Conservation (phyloP, 768 basidiomycete genomes). For the Termitomyces sp. region DNA sequence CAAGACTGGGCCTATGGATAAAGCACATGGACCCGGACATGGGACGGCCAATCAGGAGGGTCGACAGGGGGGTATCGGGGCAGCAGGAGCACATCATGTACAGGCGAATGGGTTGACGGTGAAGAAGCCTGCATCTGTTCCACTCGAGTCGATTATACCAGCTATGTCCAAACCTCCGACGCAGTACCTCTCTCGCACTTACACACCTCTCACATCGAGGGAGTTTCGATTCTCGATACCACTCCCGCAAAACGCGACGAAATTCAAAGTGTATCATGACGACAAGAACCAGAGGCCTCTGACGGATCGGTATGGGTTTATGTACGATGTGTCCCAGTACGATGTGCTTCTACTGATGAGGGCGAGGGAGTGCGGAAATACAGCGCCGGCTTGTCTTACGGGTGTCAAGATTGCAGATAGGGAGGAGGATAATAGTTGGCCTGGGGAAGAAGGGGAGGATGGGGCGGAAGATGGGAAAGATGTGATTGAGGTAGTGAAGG, state of each 20-base stretch:
- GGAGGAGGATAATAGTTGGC: constrained; percentile 74
- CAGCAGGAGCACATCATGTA: neutral
- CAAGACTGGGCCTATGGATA: constrained; percentile 23
- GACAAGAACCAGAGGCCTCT: constrained; percentile 53
- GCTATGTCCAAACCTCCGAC: constrained; percentile 77
- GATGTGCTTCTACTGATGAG: constrained; percentile 73
- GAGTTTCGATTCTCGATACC: constrained; percentile 74
- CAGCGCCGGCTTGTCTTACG: constrained; percentile 80
- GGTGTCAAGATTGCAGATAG: constrained; percentile 86
- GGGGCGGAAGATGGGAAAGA: constrained; percentile 21
- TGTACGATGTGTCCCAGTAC: constrained; percentile 80
- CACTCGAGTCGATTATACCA: constrained; percentile 80
- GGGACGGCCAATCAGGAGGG: constrained; percentile 15
- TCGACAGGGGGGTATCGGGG: constrained; percentile 21
- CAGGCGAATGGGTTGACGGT: constrained; percentile 5
- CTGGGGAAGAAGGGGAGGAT: constrained; percentile 47
- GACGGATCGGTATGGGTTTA: constrained; percentile 87
- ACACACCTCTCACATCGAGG: constrained; percentile 66
- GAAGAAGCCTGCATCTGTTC: constrained; percentile 43
- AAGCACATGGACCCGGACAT: constrained; percentile 2
- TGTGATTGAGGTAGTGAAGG: constrained; percentile 41
- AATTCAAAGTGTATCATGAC: constrained; percentile 43
- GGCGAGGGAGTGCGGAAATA: constrained; percentile 64
- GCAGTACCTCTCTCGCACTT: constrained; percentile 71
- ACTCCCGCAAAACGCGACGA: constrained; percentile 48